Conservation (phyloP, 225 moss, liverwort and hornwort genomes). For the Rhytidiadelphus loreus region DNA sequence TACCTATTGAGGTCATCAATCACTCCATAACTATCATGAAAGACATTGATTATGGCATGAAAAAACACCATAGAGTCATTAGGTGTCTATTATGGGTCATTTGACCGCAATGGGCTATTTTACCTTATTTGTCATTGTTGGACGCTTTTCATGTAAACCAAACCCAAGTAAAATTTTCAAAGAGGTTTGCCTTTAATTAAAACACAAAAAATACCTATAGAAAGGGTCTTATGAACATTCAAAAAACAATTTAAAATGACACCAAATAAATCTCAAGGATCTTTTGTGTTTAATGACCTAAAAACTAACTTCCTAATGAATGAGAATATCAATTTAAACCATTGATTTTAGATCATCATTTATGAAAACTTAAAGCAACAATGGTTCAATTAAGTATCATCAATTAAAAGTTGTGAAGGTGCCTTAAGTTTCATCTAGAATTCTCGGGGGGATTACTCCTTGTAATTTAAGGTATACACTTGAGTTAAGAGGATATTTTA, state of each 20-base stretch:
- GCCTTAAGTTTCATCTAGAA: too few species aligned
- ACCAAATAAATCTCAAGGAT: not conserved
- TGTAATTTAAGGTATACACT: too few species aligned
- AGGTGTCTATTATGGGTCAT: too few species aligned
- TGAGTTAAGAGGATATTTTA: too few species aligned
- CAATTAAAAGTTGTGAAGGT: too few species aligned
- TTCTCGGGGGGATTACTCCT: too few species aligned
- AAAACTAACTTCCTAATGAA: not conserved
- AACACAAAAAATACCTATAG: not conserved
- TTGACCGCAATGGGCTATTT: too few species aligned
- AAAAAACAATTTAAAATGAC: not conserved
- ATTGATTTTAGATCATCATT: not conserved
- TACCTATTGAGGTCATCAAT: too few species aligned
- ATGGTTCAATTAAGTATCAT: too few species aligned
- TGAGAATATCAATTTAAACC: not conserved
- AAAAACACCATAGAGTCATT: too few species aligned
- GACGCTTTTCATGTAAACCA: rapidly evolving
- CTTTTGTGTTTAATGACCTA: not conserved
- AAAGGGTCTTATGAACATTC: not conserved
- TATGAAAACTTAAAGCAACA: not conserved
- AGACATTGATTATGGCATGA: too few species aligned
- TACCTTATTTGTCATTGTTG: not conserved
- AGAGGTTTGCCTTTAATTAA: not conserved
- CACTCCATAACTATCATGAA: too few species aligned
- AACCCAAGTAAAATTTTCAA: not conserved